Conservation (phyloP, 768 basidiomycete species). For the Russula olivacea region DNA sequence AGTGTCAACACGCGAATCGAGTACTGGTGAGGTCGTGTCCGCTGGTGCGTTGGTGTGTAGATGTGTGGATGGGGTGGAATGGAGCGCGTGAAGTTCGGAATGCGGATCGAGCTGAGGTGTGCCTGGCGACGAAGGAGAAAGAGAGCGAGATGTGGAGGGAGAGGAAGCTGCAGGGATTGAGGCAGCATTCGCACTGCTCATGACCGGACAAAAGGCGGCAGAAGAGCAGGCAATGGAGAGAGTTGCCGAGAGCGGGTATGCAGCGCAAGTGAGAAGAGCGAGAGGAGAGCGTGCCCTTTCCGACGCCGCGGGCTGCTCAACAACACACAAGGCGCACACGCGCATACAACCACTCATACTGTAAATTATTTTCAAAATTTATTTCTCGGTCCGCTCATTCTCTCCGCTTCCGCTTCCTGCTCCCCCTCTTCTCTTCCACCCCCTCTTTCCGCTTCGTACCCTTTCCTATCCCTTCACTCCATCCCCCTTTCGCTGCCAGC, state of each 20-base stretch:
- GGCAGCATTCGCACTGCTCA: slow-evolving; percentile 40
- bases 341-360: neutral
- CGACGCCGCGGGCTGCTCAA: slow-evolving; percentile 5
- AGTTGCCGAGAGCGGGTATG: slow-evolving; percentile 13
- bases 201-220: slow-evolving; percentile 29
- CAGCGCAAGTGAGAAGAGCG: slow-evolving; percentile 7
- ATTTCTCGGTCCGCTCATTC: neutral
- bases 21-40: slow-evolving; percentile 7
- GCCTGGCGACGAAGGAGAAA: slow-evolving; percentile 28
- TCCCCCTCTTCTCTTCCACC: neutral
- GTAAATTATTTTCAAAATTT: neutral
- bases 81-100: slow-evolving; percentile 19
- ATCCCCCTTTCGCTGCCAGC: slow-evolving; percentile 72
- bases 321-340: slow-evolving; percentile 8
- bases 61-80: slow-evolving; percentile 29
- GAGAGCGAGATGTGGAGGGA: slow-evolving; percentile 32
- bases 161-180: slow-evolving; percentile 29
- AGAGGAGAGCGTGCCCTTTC: slow-evolving; percentile 19
- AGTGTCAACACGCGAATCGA: slow-evolving; percentile 13
- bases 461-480: slow-evolving; percentile 42
- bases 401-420: neutral
- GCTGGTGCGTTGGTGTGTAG: slow-evolving; percentile 26
- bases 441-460: neutral
- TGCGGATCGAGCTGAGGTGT: slow-evolving; percentile 32
- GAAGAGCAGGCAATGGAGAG: slow-evolving; percentile 7